A percentile compares a stretch with the other conserved stretches of the same genome.
These are phyloP conservation scores for Yamagishiella unicocca DNA, from an alignment of 139 green algal species.

Conservation along the genomic window DNA sequence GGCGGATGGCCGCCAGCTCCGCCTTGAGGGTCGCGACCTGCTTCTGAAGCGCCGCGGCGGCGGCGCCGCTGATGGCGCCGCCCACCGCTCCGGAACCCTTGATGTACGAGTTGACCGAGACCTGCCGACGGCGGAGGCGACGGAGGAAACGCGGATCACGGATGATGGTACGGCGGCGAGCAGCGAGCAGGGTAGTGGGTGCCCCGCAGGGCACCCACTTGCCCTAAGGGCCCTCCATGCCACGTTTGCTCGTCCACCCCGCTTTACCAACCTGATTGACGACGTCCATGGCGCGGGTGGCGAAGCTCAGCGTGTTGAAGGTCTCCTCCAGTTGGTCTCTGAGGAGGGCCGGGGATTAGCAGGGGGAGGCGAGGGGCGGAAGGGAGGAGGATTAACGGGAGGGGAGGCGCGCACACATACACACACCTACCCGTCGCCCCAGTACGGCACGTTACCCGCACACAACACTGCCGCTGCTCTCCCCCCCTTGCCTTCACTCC, in stretches of 20 bases:
- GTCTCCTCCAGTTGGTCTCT: slow-evolving; percentile 55
- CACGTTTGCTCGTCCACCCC: background rate
- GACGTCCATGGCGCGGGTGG: slow-evolving; percentile 52
- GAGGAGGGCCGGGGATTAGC: background rate
- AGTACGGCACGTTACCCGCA: no score
- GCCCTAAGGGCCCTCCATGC: no score
- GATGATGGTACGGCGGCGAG: no score
- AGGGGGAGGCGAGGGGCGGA: background rate
- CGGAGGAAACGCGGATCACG: no score
- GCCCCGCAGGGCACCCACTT: no score
- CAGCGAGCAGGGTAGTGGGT: no score
- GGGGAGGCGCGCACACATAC: no score
- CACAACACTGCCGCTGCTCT: no score
- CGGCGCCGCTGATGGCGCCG: slow-evolving; percentile 2
- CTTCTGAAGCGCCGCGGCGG: slow-evolving; percentile 30
- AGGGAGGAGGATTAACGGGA: background rate
- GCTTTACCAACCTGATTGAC: slow-evolving; percentile 53
- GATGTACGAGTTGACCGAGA: slow-evolving; percentile 31
- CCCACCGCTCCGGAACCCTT: background rate
- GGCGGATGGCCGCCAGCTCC: slow-evolving; percentile 11
- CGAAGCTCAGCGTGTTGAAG: slow-evolving; percentile 57
- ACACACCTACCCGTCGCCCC: no score
- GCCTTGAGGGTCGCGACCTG: slow-evolving; percentile 12
- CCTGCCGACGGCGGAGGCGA: no score
- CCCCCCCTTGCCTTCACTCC: background rate